A percentile compares a stretch with the other conserved stretches of the same genome.
Evolutionary conservation across 179 eudicot species (phyloP).

Genomic region (Silene vulgaris): DNA sequence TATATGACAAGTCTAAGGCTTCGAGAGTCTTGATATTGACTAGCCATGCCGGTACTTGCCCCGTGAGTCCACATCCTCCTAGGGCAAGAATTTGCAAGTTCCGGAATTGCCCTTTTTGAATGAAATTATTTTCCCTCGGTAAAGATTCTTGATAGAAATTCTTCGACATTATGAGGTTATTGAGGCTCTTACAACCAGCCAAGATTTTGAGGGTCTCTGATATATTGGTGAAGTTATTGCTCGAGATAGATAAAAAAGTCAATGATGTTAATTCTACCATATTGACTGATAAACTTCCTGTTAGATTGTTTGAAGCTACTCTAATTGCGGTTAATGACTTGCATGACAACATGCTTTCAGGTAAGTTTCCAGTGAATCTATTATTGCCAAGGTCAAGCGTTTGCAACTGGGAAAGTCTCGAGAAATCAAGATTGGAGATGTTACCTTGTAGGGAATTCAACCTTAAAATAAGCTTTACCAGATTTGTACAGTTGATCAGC

Average conservation of each 20-base stretch:
- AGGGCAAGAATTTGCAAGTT: constrained; percentile 55
- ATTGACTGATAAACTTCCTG: constrained; percentile 48
- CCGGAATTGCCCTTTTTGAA: constrained; percentile 34
- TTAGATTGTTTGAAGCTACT: constrained; percentile 47
- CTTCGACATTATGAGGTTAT: constrained; percentile 44
- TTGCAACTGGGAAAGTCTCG: constrained; percentile 38
- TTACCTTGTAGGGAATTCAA: constrained; percentile 49
- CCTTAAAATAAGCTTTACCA: constrained; percentile 41
- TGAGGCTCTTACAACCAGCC: constrained; percentile 46
- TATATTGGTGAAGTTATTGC: constrained; percentile 52
- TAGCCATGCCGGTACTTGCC: constrained; percentile 62
- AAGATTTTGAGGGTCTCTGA: constrained; percentile 43
- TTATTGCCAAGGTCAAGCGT: constrained; percentile 74
- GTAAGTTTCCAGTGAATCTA: constrained; percentile 52
- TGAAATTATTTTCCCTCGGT: constrained; percentile 34
- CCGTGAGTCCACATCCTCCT: constrained; percentile 55
- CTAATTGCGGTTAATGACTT: constrained; percentile 62
- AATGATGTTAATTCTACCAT: constrained; percentile 42
- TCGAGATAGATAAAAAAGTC: constrained; percentile 62
- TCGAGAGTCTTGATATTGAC: constrained; percentile 44
- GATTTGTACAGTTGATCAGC: constrained; percentile 45
- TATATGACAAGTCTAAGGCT: constrained; percentile 62
- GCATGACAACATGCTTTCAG: constrained; percentile 54
- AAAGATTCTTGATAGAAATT: constrained; percentile 53
- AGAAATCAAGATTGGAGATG: constrained; percentile 58